A percentile compares a stretch with the other conserved stretches of the same genome.
Conservation (phyloP, 108 stramenopile species). For the Parietichytrium sp. region DNA sequence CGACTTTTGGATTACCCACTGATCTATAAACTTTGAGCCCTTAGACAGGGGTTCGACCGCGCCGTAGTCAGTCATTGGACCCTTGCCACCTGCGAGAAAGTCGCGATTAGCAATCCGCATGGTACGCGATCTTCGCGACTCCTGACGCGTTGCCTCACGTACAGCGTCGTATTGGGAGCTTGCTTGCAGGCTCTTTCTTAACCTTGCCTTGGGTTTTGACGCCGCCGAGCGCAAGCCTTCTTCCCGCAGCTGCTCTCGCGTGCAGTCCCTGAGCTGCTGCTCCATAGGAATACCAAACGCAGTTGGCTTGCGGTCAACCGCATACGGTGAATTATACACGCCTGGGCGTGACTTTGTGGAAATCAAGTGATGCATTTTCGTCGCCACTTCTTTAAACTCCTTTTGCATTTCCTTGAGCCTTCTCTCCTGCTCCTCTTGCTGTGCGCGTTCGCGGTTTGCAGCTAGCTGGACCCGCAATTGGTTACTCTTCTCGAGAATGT, state of each 20-base stretch:
- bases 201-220: neutral
- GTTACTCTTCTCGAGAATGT: slow-evolving; percentile 51
- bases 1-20: neutral
- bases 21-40: slow-evolving; percentile 7
- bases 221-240: neutral
- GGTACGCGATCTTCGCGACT: slow-evolving; percentile 35
- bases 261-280: neutral
- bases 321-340: slow-evolving; percentile 57
- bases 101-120: slow-evolving; percentile 10
- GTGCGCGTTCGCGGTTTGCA: slow-evolving; percentile 38
- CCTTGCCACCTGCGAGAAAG: slow-evolving; percentile 20
- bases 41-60: neutral
- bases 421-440: slow-evolving; percentile 42
- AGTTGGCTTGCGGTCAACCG: slow-evolving; percentile 44
- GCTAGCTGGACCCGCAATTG: slow-evolving; percentile 43
- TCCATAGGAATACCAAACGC: slow-evolving; percentile 50
- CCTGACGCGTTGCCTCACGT: neutral
- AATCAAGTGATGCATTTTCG: slow-evolving; percentile 62
- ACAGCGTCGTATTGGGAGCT: neutral
- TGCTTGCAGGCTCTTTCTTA: slow-evolving; percentile 8
- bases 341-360: slow-evolving; percentile 55
- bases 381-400: slow-evolving; percentile 50
- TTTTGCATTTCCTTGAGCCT: neutral
- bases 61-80: neutral
- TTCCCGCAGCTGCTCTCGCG: neutral